These are phyloP conservation scores for Colletotrichum incanum DNA, from an alignment of 2,329 filamentous ascomycete species.

Conservation along the genomic window DNA sequence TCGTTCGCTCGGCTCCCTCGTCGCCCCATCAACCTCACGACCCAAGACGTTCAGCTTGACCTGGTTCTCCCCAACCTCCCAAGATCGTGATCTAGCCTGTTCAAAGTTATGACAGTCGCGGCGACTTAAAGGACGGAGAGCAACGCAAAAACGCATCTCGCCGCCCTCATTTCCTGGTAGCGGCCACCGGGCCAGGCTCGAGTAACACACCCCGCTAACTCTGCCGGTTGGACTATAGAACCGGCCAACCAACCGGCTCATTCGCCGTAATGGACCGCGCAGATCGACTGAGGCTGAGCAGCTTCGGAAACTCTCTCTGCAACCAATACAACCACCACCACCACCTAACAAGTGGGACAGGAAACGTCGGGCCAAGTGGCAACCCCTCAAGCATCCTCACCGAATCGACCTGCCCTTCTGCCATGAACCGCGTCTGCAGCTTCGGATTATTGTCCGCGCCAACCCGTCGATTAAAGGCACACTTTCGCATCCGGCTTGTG, in stretches of 20 bases:
- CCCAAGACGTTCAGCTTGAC: slow-evolving; percentile 3
- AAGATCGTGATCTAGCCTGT: neutral
- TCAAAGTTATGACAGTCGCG: neutral
- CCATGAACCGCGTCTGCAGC: neutral
- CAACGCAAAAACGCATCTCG: neutral
- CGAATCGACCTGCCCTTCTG: neutral
- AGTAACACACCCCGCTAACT: neutral
- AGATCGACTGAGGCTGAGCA: slow-evolving; percentile 39
- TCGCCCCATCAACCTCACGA: neutral
- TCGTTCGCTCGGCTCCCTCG: neutral
- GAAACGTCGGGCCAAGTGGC: slow-evolving; percentile 33
- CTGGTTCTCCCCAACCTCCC: neutral
- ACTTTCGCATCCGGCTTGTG: too few species aligned
- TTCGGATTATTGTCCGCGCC: neutral
- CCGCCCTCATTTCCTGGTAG: neutral
- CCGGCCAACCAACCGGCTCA: slow-evolving; percentile 11
- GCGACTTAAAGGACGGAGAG: neutral
- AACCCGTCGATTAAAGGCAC: too few species aligned
- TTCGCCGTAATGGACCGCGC: slow-evolving; percentile 13
- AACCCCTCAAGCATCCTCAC: slow-evolving; percentile 16
- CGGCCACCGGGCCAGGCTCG: neutral
- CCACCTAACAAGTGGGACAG: neutral
- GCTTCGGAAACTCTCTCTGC: slow-evolving; percentile 38
- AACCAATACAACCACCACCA: slow-evolving; percentile 16
- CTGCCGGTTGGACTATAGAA: neutral